Percentiles rank a stretch among this genome's conserved stretches.
Conservation (phyloP, 2,329 filamentous ascomycete species). For the Penicillium sclerotigenum region DNA sequence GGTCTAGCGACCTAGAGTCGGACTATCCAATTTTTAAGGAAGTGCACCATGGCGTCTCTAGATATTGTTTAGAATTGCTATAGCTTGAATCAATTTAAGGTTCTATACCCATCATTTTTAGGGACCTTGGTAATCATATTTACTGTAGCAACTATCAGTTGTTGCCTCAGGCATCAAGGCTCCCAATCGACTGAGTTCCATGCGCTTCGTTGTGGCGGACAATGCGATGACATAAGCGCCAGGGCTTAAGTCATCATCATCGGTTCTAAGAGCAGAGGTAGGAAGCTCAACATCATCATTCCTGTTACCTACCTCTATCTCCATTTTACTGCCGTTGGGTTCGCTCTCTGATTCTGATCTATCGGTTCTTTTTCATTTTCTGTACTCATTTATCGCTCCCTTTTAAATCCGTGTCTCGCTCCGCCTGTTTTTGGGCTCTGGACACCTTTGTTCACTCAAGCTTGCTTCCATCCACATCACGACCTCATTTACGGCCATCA, state of each 20-base stretch:
- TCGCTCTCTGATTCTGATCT: conserved; percentile 16
- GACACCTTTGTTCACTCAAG: conserved; percentile 23
- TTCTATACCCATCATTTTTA: background rate
- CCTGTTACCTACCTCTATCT: conserved; percentile 16
- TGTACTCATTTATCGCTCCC: conserved; percentile 15
- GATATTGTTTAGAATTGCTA: background rate
- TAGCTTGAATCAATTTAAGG: background rate
- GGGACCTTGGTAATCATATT: background rate
- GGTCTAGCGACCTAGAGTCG: background rate
- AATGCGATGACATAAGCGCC: conserved; percentile 24
- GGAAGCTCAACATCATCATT: conserved; percentile 29
- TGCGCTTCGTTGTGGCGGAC: conserved; percentile 36
- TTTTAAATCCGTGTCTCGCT: conserved; percentile 13
- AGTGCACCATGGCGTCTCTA: background rate
- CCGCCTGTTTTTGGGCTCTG: conserved; percentile 11
- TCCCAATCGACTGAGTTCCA: conserved; percentile 38
- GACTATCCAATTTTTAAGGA: background rate
- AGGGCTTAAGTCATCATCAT: conserved; percentile 40
- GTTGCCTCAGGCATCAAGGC: conserved; percentile 16
- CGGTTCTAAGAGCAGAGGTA: conserved; percentile 6
- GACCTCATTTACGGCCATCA: conserved; percentile 48
- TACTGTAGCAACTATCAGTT: background rate
- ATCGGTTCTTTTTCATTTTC: conserved; percentile 12
- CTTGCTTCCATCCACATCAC: conserved; percentile 26
- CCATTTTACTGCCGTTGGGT: conserved; percentile 18